These are phyloP conservation scores for Xylaria sp. DNA, from an alignment of 2,329 filamentous ascomycete species.

Conservation along the genomic window DNA sequence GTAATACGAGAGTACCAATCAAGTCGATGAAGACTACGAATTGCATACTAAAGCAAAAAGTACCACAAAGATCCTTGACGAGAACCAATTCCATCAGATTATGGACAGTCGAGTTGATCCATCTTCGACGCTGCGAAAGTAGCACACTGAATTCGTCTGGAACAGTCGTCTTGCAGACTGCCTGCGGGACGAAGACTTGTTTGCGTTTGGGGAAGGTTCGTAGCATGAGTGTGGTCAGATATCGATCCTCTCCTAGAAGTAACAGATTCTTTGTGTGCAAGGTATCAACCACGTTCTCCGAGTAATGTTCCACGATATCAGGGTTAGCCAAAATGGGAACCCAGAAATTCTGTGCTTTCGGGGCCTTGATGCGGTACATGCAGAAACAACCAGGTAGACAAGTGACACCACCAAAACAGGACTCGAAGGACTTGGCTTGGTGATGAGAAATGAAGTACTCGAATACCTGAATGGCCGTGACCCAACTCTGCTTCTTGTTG, in stretches of 20 bases:
- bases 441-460: slow-evolving; percentile 99
- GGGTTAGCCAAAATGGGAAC: slow-evolving; percentile 98
- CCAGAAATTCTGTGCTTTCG: slow-evolving; percentile 99
- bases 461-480: slow-evolving; percentile 98
- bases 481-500: slow-evolving; percentile 95
- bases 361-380: slow-evolving; percentile 99
- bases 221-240: slow-evolving; percentile 95
- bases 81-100: slow-evolving; percentile 98
- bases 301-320: slow-evolving; percentile 98
- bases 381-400: slow-evolving; percentile 99
- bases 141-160: slow-evolving; percentile 92
- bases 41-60: slow-evolving; percentile 99
- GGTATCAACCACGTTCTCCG: slow-evolving; percentile 98
- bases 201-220: slow-evolving; percentile 99
- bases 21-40: slow-evolving; percentile 97
- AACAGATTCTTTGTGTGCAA: slow-evolving; percentile 96
- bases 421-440: slow-evolving; percentile 95
- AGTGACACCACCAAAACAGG: slow-evolving; percentile 97
- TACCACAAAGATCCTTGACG: slow-evolving; percentile 94
- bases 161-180: slow-evolving; percentile 98
- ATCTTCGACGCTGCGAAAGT: slow-evolving; percentile 92
- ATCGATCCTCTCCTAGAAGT: slow-evolving; percentile 95
- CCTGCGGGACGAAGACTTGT: slow-evolving; percentile 97
- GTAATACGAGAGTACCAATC: slow-evolving; percentile 91
- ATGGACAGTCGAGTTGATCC: slow-evolving; percentile 99